A percentile compares a stretch with the other conserved stretches of the same genome.
phyloP scores from a whole-genome alignment of 2,329 filamentous ascomycete species.

The Penicillium sp. region DNA sequence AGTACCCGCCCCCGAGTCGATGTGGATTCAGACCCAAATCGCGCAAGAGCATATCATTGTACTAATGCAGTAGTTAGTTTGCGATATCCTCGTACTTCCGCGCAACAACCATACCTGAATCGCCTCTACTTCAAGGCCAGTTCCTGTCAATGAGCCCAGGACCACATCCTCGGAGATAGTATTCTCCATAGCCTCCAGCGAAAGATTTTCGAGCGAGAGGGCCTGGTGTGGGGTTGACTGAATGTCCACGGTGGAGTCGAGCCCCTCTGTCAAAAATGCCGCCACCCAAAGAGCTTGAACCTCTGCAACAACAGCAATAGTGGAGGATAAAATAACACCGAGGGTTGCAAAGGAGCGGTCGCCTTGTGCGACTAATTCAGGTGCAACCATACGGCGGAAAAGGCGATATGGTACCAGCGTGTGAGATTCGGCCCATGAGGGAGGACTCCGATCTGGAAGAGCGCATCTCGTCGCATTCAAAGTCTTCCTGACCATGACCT shows the following conservation, averaged over 20 bases:
- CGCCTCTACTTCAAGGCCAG: slow-evolving; percentile 19
- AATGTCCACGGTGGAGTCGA: slow-evolving; percentile 6
- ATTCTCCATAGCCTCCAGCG: slow-evolving; percentile 7
- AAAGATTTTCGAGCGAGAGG: slow-evolving; percentile 1
- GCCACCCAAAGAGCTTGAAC: slow-evolving; percentile 24
- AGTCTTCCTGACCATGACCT: slow-evolving; percentile 4
- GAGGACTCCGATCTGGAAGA: neutral
- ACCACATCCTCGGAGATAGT: slow-evolving; percentile 22
- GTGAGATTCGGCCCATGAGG: neutral
- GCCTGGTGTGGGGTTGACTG: neutral
- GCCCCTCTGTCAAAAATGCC: slow-evolving; percentile 20
- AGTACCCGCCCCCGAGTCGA: slow-evolving; percentile 17
- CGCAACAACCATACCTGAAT: slow-evolving; percentile 14
- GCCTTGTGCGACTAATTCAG: slow-evolving; percentile 18
- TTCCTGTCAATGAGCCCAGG: slow-evolving; percentile 18
- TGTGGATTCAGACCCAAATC: slow-evolving; percentile 24
- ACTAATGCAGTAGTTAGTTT: slow-evolving; percentile 12
- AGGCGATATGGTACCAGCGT: slow-evolving; percentile 16
- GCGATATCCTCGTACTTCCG: neutral
- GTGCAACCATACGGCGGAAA: slow-evolving; percentile 24
- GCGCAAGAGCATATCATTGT: slow-evolving; percentile 24
- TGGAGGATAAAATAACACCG: slow-evolving; percentile 17
- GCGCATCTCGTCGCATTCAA: slow-evolving; percentile 3
- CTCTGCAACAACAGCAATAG: slow-evolving; percentile 22
- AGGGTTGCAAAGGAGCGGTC: slow-evolving; percentile 22